Evolutionary conservation across 228 moss, liverwort and hornwort species (phyloP), one percentile per base, ranked within the genome.

Genomic region (Sphagnum magellanicum): DNA sequence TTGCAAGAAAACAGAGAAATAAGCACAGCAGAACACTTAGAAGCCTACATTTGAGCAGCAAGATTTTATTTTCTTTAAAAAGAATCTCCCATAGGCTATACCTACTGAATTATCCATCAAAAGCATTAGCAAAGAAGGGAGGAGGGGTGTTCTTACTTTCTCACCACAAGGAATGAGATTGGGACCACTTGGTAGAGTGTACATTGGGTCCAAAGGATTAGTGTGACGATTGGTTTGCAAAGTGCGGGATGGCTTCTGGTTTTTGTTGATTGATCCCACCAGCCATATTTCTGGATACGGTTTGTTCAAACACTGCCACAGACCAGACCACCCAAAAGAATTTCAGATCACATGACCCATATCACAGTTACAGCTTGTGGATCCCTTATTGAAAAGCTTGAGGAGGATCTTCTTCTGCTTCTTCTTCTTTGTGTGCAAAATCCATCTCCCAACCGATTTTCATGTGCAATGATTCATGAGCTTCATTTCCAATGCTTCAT

Each of bases 281-380:
- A 95, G 4, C 95, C 92, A 95, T 4, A 92, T 78, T 52, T 86
- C 70, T 0, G 92, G 95, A 52, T 74, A 89, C 71, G 89, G 90
- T 73, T 95, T 95, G 75, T 90, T 81, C 48, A 95, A 75, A 79
- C 90, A 92, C 95, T 95, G 71, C 72, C 10, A 49, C 70, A 71
- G 63, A 75, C 8, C 52, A 60, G 17, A 62, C 14, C 62, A 62
- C 32, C 32, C 32, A 32, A 32, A 32, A 32, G 32, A 32, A 32
- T 32, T 32, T 32, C 32, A 32, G 32, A 32, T 32, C 32, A 32
- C 32, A 32, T 32, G 32, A 32, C 32, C 32, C 32, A 32, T 32
- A 32, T 32, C 32, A 32, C 32, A 32, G 32, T 32, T 32, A 32
- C 32, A 32, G 32, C 32, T 32, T 32, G 32, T 32, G 32, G 32